A percentile compares a stretch with the other conserved stretches of the same genome.
phyloP scores from a whole-genome alignment of 2,329 filamentous ascomycete genomes.

The Epichloe typhina region DNA sequence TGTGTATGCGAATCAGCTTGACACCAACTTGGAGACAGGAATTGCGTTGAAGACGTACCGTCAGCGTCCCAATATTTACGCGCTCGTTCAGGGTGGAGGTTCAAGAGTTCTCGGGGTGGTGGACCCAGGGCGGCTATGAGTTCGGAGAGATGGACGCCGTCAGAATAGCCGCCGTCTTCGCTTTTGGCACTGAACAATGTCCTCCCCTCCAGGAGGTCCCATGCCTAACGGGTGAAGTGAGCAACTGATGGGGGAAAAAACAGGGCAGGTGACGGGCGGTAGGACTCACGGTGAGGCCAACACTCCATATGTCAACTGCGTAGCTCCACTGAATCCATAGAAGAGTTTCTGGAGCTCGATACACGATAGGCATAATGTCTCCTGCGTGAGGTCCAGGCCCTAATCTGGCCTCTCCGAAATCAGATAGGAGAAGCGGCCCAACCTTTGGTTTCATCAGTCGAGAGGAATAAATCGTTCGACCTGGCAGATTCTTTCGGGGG shows the following conservation, averaged over 20 bases:
- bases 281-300: background rate
- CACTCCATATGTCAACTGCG: background rate
- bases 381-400: conserved; percentile 10
- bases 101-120: background rate
- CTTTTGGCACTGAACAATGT: background rate
- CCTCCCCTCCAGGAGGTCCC: background rate
- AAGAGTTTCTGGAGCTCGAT: background rate
- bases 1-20: background rate
- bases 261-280: background rate
- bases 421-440: conserved; percentile 1
- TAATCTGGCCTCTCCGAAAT: background rate
- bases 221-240: background rate
- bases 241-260: too few species aligned
- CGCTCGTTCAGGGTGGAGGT: background rate
- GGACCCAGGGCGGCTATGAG: background rate
- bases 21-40: background rate
- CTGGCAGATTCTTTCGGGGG: background rate
- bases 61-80: background rate
- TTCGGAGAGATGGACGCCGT: background rate
- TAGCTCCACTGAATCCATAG: background rate
- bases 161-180: background rate
- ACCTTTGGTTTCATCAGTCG: background rate
- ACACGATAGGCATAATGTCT: conserved; percentile 15
- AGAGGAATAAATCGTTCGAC: background rate
- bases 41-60: background rate